Percentiles rank a stretch among this genome's conserved stretches.
Evolutionary conservation across 495 filamentous ascomycete genomes (phyloP).

Genomic region (Xanthoparmelia taractica): DNA sequence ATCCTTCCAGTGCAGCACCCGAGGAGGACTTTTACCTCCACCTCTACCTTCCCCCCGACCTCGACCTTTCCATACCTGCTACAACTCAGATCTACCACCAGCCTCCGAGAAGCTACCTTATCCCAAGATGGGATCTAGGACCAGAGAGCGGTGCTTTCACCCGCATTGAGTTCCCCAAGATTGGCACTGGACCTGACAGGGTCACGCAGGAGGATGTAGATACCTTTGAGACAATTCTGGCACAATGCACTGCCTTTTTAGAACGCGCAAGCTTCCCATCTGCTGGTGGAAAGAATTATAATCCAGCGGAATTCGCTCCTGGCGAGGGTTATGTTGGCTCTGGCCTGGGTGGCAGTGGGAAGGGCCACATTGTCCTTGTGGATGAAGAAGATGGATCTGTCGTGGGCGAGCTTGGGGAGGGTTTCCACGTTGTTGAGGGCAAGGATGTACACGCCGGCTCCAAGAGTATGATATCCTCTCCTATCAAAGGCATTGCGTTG

Average conservation of each 20-base stretch:
- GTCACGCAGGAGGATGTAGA: constrained; percentile 86
- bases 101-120: constrained; percentile 79
- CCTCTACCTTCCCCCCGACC: constrained; percentile 84
- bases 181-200: constrained; percentile 53
- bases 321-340: constrained; percentile 63
- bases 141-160: constrained; percentile 84
- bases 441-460: constrained; percentile 67
- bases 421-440: constrained; percentile 71
- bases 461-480: constrained; percentile 56
- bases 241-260: constrained; percentile 89
- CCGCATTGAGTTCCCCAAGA: constrained; percentile 73
- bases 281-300: constrained; percentile 50
- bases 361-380: constrained; percentile 80
- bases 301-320: constrained; percentile 69
- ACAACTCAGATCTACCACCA: constrained; percentile 95
- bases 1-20: constrained; percentile 48
- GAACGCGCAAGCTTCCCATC: constrained; percentile 60
- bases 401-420: constrained; percentile 81
- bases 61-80: constrained; percentile 82
- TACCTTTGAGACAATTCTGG: constrained; percentile 92
- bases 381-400: constrained; percentile 95
- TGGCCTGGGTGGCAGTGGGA: constrained; percentile 42
- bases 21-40: constrained; percentile 96
- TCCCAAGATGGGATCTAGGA: constrained; percentile 86
- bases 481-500: background rate